Evolutionary conservation across 441 rosid genomes (phyloP), one percentile per base, ranked within the genome.

Genomic region (Metrosideros polymorpha): DNA sequence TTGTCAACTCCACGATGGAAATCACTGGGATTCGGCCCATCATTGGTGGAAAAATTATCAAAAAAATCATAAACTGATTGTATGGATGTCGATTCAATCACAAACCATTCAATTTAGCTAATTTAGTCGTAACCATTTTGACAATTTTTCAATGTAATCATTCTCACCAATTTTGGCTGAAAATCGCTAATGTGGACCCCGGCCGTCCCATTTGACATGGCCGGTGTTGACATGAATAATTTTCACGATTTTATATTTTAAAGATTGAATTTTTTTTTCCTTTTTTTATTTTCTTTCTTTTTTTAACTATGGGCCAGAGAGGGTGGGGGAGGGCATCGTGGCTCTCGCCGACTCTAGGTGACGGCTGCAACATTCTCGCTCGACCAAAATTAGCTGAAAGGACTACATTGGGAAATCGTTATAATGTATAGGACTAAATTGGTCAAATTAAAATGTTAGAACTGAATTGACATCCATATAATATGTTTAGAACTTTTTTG

Each of bases 131-230:
- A 63, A 54, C 32, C 3, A 0, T 30, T 61, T 29, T 30, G 1
- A 61, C 1, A 61, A 61, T 61, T 61, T 61, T 0, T 1, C 43
- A 32, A 63, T 18, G 32, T 18, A 32, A 0, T 18, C 13, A 1
- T 63, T 18, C 13, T 32, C 4, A 0, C 6, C 9, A 63, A 18
- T 63, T 32, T 32, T 63, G 9, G 7, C 4, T 6, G 2, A 63
- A 17, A 63, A 18, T 32, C 76, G 0, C 1, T 18, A 0, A 63
- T 0, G 1, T 63, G 0, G 25, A 63, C 12, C 0, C 1, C 0
- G 0, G 4, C 10, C 4, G 2, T 63, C 2, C 1, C 18, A 63
- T 4, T 63, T 63, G 43, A 22, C 7, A 32, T 9, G 2, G 0
- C 12, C 0, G 1, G 9, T 2, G 0, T 25, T 32, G 9, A 63